phyloP scores from a whole-genome alignment of 2,329 filamentous ascomycete species.

The Fusarium chaquense region DNA sequence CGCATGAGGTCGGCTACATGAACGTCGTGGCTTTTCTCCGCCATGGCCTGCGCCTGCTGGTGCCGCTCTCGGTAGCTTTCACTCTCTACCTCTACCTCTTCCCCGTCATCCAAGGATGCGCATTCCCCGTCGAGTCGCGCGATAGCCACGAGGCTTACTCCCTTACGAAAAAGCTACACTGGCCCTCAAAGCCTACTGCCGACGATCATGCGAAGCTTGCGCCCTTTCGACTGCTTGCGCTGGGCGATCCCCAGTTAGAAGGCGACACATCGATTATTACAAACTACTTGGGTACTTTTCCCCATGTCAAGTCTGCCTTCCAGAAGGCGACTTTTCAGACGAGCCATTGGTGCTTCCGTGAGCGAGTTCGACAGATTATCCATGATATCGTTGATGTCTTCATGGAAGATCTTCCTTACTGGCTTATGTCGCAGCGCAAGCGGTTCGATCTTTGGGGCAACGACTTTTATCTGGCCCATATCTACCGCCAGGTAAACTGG shows the following conservation, averaged over 20 bases:
- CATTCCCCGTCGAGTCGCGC: conserved; percentile 73
- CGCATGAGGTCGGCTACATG: conserved; percentile 62
- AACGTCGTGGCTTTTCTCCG: conserved; percentile 65
- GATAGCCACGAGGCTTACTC: conserved; percentile 52
- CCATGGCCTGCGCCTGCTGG: conserved; percentile 65
- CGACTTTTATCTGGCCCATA: conserved; percentile 93
- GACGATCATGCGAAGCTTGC: conserved; percentile 59
- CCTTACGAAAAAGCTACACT: conserved; percentile 57
- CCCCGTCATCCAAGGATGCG: conserved; percentile 82
- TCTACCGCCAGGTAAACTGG: conserved; percentile 86
- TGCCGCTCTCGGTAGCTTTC: conserved; percentile 74
- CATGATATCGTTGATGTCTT: conserved; percentile 72
- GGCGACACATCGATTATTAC: conserved; percentile 86
- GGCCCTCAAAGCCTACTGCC: conserved; percentile 49
- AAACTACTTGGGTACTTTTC: conserved; percentile 64
- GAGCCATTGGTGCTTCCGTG: conserved; percentile 60
- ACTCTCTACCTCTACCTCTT: conserved; percentile 90
- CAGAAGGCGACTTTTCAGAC: conserved; percentile 62
- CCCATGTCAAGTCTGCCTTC: conserved; percentile 63
- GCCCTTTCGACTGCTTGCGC: conserved; percentile 86
- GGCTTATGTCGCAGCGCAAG: conserved; percentile 78
- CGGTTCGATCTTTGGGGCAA: conserved; percentile 90
- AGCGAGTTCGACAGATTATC: conserved; percentile 63
- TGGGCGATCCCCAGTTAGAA: conserved; percentile 94
- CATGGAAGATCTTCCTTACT: conserved; percentile 75